Base-by-base conservation (phyloP, 495 filamentous ascomycete genomes). In the Penicillium herquei region DNA sequence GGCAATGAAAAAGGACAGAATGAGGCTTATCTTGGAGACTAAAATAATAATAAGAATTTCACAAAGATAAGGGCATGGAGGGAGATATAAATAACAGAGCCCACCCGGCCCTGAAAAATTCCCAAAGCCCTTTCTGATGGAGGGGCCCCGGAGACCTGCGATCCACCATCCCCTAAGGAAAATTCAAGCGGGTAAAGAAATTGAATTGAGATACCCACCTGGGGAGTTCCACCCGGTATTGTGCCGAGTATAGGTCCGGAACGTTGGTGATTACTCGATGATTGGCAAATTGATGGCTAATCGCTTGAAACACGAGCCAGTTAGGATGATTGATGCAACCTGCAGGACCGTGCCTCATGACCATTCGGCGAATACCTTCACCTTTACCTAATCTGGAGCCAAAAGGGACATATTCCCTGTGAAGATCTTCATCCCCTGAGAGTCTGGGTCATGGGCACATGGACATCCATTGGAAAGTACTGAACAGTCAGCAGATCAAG, bases 51-150 rank as follows among this genome's bases (percentile, higher is more conserved):
- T 6, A 46, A 32, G 31, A 46, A 26, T 17, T 44, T 11, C 41
- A 47, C 21, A 26, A 32, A 57, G 64, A 67, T 65, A 62, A 65
- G 56, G 42, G 44, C 11, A 32, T 52, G 35, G 53, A 49, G 48
- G 54, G 49, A 51, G 49, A 57, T 67, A 67, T 67, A 67, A 67
- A 67, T 67, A 67, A 59, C 30, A 37, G 52, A 32, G 43, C 35
- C 8, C 21, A 21, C 21, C 31, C 10, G 6, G 51, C 49, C 49
- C 37, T 30, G 17, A 31, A 7, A 16, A 49, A 26, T 18, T 21
- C 18, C 13, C 7, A 49, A n/a, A 47, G 17, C 14, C 14, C 26
- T 30, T 21, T 8, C 3, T 30, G 12, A 26, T 11, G 17, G 16
- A 18, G 42, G 43, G 43, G 8, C 17, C 13, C 39, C 46, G 54